Evolutionary conservation across 139 green algal genomes (phyloP).

Genomic region (Limnomonas spitsbergensis): DNA sequence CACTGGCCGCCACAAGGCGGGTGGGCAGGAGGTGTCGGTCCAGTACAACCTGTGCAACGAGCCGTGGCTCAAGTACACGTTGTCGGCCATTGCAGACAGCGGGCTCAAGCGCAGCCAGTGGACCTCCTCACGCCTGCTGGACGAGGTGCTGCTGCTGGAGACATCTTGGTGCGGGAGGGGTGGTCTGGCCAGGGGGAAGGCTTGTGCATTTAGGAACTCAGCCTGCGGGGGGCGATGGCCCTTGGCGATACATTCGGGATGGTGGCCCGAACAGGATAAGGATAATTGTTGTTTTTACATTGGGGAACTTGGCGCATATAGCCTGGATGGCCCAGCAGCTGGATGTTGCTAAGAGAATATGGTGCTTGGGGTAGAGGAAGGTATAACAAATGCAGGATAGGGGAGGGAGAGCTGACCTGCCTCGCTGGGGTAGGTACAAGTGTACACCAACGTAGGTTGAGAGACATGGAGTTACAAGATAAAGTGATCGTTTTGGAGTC

Average conservation of each 20-base stretch:
- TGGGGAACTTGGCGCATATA: too few species aligned
- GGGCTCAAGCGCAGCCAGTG: slow-evolving; percentile 84
- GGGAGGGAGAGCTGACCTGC: too few species aligned
- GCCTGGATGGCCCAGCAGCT: too few species aligned
- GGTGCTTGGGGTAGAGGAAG: too few species aligned
- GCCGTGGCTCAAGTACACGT: slow-evolving; percentile 94
- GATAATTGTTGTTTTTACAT: too few species aligned
- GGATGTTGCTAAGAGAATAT: too few species aligned
- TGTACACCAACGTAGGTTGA: too few species aligned
- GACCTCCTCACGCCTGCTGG: slow-evolving; percentile 80
- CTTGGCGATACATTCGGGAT: not conserved
- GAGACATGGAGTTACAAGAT: too few species aligned
- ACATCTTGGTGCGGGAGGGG: slow-evolving; percentile 49
- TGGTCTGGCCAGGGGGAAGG: not conserved
- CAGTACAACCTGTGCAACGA: slow-evolving; percentile 96
- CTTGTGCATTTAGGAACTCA: not conserved
- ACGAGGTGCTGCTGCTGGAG: slow-evolving; percentile 85
- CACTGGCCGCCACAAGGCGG: not conserved
- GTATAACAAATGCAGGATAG: too few species aligned
- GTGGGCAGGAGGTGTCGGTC: slow-evolving; percentile 76
- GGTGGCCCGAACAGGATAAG: too few species aligned
- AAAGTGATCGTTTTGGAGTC: too few species aligned
- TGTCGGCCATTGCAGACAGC: slow-evolving; percentile 77
- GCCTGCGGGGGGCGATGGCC: not conserved
- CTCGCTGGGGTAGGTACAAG: too few species aligned